Percentiles rank a stretch among this genome's conserved stretches.
Evolutionary conservation across 2,329 filamentous ascomycete species (phyloP).

Genomic region (Neofusicoccum cordaticola): DNA sequence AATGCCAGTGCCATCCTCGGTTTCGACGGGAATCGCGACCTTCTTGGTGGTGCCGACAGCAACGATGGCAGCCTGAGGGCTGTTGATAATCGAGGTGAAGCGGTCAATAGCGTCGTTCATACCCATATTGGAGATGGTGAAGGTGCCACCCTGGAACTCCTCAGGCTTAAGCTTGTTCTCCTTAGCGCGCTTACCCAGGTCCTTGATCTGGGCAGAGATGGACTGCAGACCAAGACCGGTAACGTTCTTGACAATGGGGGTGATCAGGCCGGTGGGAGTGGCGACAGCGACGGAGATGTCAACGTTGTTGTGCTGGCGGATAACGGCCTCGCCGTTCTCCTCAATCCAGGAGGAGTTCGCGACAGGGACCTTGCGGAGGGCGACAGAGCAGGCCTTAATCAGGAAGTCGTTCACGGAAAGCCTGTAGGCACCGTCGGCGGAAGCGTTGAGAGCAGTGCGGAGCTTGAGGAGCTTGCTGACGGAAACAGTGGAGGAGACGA

Average conservation of each 20-base stretch:
- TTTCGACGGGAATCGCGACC: slow-evolving; percentile 81
- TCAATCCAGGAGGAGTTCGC: slow-evolving; percentile 93
- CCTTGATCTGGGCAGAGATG: slow-evolving; percentile 89
- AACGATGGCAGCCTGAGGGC: slow-evolving; percentile 91
- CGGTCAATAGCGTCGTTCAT: slow-evolving; percentile 97
- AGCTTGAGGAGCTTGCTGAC: slow-evolving; percentile 96
- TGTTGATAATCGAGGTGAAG: slow-evolving; percentile 99
- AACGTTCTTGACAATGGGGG: slow-evolving; percentile 90
- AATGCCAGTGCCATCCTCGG: slow-evolving; percentile 72
- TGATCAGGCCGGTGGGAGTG: slow-evolving; percentile 91
- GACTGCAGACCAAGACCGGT: slow-evolving; percentile 80
- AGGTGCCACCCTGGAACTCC: slow-evolving; percentile 97
- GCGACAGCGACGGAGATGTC: slow-evolving; percentile 96
- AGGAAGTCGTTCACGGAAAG: slow-evolving; percentile 99
- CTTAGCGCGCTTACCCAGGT: slow-evolving; percentile 91
- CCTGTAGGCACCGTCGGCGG: slow-evolving; percentile 92
- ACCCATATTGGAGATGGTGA: slow-evolving; percentile 99
- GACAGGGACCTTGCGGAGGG: slow-evolving; percentile 87
- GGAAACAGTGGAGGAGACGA: slow-evolving; percentile 85
- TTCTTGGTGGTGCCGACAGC: slow-evolving; percentile 94
- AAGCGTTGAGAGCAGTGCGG: slow-evolving; percentile 85
- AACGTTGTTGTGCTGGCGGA: slow-evolving; percentile 89
- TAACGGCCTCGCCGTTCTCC: slow-evolving; percentile 71
- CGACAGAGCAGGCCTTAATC: slow-evolving; percentile 89
- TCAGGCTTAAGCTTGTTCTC: slow-evolving; percentile 99